Base-by-base conservation (phyloP, 192 early-diverging fungal genomes). In the Coemansia sp. region DNA sequence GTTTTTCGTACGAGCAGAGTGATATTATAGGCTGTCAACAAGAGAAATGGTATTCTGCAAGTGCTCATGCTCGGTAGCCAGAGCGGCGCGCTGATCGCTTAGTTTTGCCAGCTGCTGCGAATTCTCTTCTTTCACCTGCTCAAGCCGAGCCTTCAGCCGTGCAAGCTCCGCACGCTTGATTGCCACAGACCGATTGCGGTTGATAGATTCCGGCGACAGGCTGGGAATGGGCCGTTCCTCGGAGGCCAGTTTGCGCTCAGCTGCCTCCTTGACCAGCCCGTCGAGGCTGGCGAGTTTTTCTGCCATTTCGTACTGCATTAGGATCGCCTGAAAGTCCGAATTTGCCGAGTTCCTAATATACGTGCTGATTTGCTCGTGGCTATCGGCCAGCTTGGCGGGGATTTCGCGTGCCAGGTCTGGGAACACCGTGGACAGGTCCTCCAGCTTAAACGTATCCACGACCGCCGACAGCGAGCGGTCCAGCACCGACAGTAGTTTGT, bases 291-390 rank as follows among this genome's bases (percentile, higher is more conserved):
- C 39, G 2, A 76, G 63, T 47, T 69, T 76, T 29, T 25, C 56
- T 4, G 45, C 51, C 65, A 76, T 76, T 21, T 68, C 62, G 31
- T 76, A 76, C 52, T 76, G 73, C 73, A 76, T 76, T 8, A 76
- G 55, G 28, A 76, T 76, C 8, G 66, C 61, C 35, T 68, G 67
- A 32, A 76, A 76, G 40, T 76, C 73, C 0, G 61, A 40, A 31
- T 76, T 68, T 10, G 73, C 66, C 31, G 73, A 76, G 62, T 76
- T 76, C 29, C 62, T 43, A 30, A 76, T 44, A 41, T 76, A 76
- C 7, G 65, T 62, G 58, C 73, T 69, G 17, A 76, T 61, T 32
- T 76, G 73, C 26, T 76, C 66, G 41, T 76, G 65, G 47, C 62
- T 69, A 41, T 69, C 66, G 5, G 62, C 67, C 9, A 76, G 62